These are phyloP conservation scores for Bremia lactucae DNA, from an alignment of 352 stramenopile species.

Conservation along the genomic window DNA sequence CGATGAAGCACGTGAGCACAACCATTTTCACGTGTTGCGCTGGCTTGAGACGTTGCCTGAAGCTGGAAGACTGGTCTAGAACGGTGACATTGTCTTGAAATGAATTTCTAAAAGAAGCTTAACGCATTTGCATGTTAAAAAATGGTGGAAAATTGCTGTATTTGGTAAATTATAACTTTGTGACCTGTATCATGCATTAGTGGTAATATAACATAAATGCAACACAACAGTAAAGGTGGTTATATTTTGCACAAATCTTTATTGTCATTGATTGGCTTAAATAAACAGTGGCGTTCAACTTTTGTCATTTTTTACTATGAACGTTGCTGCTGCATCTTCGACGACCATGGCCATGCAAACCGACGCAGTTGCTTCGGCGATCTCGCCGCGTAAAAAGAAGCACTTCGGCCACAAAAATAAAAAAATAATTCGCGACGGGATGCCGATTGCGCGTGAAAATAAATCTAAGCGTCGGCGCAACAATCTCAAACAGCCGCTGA, in stretches of 20 bases:
- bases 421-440: conserved; percentile 2
- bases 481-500: conserved; percentile 35
- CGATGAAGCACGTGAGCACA: conserved; percentile 18
- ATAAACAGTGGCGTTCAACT: background rate
- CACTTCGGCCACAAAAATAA: background rate
- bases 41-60: conserved; percentile 30
- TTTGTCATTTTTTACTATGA: conserved; percentile 5
- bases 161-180: too few species aligned
- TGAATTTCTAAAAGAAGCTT: too few species aligned
- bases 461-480: conserved; percentile 23
- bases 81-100: background rate
- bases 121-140: too few species aligned
- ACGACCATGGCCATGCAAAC: conserved; percentile 1
- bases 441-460: background rate
- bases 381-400: conserved; percentile 3
- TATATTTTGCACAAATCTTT: background rate
- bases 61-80: conserved; percentile 16
- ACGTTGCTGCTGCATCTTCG: background rate
- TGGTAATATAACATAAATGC: too few species aligned
- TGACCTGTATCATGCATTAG: too few species aligned
- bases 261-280: conserved; percentile 1
- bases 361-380: background rate
- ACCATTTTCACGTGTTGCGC: conserved; percentile 24
- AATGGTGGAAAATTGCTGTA: too few species aligned
- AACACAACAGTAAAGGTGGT: too few species aligned